These are phyloP conservation scores for Scheffersomyces stambukii DNA, from an alignment of 1,139 yeast genomes.

Conservation along the genomic window DNA sequence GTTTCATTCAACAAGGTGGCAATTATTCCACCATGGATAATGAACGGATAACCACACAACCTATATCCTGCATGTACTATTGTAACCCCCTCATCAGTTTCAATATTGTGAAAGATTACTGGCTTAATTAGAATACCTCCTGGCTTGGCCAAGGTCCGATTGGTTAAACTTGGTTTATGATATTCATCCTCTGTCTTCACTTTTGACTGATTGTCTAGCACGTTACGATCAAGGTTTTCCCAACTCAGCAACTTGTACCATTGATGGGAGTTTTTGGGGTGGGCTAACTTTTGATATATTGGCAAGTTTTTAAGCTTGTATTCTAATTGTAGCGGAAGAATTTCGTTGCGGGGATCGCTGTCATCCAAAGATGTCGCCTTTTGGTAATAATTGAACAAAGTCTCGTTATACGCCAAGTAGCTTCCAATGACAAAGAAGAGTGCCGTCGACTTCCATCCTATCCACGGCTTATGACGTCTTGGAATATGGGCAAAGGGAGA, in stretches of 20 bases:
- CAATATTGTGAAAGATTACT: constrained; percentile 56
- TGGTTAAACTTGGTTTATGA: constrained; percentile 21
- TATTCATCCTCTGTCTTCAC: constrained; percentile 31
- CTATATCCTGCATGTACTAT: constrained; percentile 75
- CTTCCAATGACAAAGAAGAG: constrained; percentile 27
- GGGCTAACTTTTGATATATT: constrained; percentile 45
- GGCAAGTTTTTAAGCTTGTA: constrained; percentile 48
- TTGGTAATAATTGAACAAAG: constrained; percentile 30
- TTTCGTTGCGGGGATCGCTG: constrained; percentile 12
- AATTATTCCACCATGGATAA: constrained; percentile 86
- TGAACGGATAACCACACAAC: constrained; percentile 81
- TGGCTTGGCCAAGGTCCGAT: constrained; percentile 45
- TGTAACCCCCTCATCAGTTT: constrained; percentile 58
- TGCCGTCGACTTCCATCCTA: constrained; percentile 30
- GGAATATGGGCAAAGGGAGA: constrained; percentile 36
- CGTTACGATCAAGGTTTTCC: constrained; percentile 52
- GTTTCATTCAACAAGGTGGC: constrained; percentile 81
- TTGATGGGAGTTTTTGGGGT: constrained; percentile 32
- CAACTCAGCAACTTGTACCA: constrained; percentile 53
- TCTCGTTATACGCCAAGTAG: constrained; percentile 31
- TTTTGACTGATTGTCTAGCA: constrained; percentile 24
- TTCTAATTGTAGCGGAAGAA: constrained; percentile 33
- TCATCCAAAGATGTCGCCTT: constrained; percentile 24
- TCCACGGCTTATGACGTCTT: constrained; percentile 17
- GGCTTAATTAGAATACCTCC: constrained; percentile 82